Evolutionary conservation across 768 basidiomycete species (phyloP).

Genomic region (Suillus subluteus): DNA sequence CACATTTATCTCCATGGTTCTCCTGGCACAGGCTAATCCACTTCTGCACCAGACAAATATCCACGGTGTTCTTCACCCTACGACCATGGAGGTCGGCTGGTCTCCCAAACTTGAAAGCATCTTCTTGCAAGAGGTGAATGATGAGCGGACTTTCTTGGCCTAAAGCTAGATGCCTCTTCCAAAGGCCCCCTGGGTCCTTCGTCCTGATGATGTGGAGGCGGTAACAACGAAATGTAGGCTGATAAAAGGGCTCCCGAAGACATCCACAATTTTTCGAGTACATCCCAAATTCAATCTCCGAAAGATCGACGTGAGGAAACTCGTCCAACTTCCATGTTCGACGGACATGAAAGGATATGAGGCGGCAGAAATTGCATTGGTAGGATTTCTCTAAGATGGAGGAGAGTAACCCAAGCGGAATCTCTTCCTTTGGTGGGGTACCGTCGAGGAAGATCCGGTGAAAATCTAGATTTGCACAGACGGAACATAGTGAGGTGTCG

Average conservation of each 20-base stretch:
- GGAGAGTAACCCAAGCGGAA: background rate
- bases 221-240: background rate
- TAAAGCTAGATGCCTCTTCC: background rate
- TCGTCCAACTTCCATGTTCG: constrained; percentile 3
- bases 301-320: background rate
- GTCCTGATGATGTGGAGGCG: background rate
- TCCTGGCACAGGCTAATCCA: background rate
- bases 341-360: constrained; percentile 7
- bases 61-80: constrained; percentile 4
- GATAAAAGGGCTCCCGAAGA: background rate
- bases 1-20: background rate
- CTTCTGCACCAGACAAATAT: background rate
- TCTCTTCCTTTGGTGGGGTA: background rate
- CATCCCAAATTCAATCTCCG: background rate
- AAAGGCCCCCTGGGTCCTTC: background rate
- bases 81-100: constrained; percentile 11
- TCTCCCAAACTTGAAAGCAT: constrained; percentile 9
- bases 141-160: background rate
- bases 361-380: constrained; percentile 2
- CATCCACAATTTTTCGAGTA: background rate
- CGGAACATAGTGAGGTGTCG: constrained; percentile 1
- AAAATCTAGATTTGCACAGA: constrained; percentile 11
- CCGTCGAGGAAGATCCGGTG: constrained; percentile 11
- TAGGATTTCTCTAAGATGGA: background rate
- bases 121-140: constrained; percentile 14